A percentile compares a stretch with the other conserved stretches of the same genome.
Conservation (phyloP, 1,284 basidiomycete species). For the Rhodotorula sp. region DNA sequence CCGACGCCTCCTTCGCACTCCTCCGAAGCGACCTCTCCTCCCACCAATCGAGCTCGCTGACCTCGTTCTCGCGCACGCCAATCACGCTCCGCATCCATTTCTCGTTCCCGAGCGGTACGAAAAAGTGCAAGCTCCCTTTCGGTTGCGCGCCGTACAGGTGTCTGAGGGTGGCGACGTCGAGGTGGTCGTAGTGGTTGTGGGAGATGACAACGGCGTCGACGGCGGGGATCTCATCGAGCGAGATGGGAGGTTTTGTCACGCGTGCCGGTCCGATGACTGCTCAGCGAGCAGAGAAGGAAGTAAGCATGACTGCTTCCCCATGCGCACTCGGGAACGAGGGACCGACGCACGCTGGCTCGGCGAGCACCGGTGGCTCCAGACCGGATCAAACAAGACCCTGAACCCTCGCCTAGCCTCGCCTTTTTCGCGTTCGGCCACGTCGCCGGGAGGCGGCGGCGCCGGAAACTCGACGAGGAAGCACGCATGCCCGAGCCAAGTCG, state of each 20-base stretch:
- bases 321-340: not conserved
- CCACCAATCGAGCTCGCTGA: conserved; percentile 71
- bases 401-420: conserved; percentile 39
- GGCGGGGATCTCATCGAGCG: conserved; percentile 61
- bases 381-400: conserved; percentile 70
- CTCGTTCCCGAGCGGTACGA: conserved; percentile 64
- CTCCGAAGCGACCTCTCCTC: conserved; percentile 54
- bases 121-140: conserved; percentile 53
- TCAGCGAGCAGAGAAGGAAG: no score
- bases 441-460: not conserved
- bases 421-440: not conserved
- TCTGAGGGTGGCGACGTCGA: conserved; percentile 60
- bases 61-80: conserved; percentile 51
- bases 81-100: conserved; percentile 54
- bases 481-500: conserved; percentile 68
- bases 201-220: conserved; percentile 65
- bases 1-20: conserved; percentile 20
- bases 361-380: conserved; percentile 63
- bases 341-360: conserved; percentile 52
- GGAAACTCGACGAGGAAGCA: conserved; percentile 69
- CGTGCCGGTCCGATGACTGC: conserved; percentile 58
- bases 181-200: conserved; percentile 50
- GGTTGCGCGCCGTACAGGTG: conserved; percentile 49
- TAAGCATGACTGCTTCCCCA: not conserved
- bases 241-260: conserved; percentile 61